Base-by-base conservation (phyloP, 2,329 filamentous ascomycete genomes). In the Botrytis paeoniae region DNA sequence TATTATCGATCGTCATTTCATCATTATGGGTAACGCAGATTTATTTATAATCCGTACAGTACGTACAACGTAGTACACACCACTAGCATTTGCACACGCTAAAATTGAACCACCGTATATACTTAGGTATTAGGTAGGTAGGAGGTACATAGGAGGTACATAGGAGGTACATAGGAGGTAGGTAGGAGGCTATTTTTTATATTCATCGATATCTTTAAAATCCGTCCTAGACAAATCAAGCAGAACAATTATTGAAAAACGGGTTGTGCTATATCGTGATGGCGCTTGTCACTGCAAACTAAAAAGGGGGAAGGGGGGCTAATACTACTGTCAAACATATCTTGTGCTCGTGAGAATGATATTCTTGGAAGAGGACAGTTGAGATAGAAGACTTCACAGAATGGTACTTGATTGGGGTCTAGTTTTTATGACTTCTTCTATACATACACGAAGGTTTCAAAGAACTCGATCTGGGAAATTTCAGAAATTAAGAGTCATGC, bases 1-100 rank as follows among this genome's bases (percentile, higher is more conserved):
- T 54, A n/a, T 54, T 54, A 54, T 54, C 25, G 25, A 45, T 63
- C 61, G 39, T 32, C 61, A 63, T 63, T 63, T 43, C 60, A 62
- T 62, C 60, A 32, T 29, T n/a, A 63, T 63, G 61, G 61, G 61
- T 29, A 57, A 32, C 39, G 32, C 61, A 32, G 18, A 64, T 12
- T 29, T 43, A 63, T 43, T 63, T 63, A n/a, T 29, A 63, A 54
- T 54, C n/a, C 14, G 51, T 16, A 54, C 51, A 57, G 51, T 57
- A 57, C 51, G 51, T 57, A 29, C n/a, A 29, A 32, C 51, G 51
- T 29, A 57, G 51, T 29, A 54, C 48, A 51, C 25, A n/a, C 25
- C 48, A n/a, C 48, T 51, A 51, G 48, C 48, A n/a, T 54, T 54
- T n/a, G 3, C 48, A 7, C 48, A 54, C 48, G 25, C 48, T 54